These are phyloP conservation scores for Dictyostelium firmibasis DNA, from an alignment of 78 protist species.

Conservation along the genomic window DNA sequence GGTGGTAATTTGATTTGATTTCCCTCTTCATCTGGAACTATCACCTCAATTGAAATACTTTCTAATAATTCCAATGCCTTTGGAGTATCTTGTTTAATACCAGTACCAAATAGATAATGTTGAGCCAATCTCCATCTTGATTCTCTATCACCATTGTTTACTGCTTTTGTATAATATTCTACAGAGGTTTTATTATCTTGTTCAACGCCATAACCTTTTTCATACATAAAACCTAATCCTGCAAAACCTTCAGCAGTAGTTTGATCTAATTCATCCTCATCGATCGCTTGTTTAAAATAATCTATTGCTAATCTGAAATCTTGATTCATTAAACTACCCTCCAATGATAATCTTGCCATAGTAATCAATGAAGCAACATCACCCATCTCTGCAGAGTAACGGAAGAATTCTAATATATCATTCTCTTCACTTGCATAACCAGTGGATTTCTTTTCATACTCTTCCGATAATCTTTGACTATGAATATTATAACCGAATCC, in stretches of 20 bases:
- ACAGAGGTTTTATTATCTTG: constrained; percentile 81
- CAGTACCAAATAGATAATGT: constrained; percentile 66
- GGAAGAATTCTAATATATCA: constrained; percentile 79
- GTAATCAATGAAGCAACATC: constrained; percentile 58
- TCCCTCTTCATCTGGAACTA: constrained; percentile 62
- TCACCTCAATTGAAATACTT: neutral
- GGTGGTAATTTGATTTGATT: constrained; percentile 8
- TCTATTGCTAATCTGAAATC: constrained; percentile 59
- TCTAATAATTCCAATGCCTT: constrained; percentile 44
- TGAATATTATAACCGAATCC: constrained; percentile 66
- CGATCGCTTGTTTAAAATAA: constrained; percentile 69
- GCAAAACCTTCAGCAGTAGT: constrained; percentile 60
- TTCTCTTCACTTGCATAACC: constrained; percentile 3
- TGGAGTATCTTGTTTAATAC: constrained; percentile 6
- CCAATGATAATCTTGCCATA: constrained; percentile 82
- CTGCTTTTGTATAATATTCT: constrained; percentile 48
- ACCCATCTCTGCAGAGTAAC: constrained; percentile 83
- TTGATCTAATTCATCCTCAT: neutral
- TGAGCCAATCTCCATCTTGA: constrained; percentile 43
- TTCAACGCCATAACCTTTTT: constrained; percentile 76
- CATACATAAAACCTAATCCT: constrained; percentile 82
- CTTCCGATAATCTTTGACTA: neutral
- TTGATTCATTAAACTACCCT: constrained; percentile 77
- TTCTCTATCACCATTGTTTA: constrained; percentile 40
- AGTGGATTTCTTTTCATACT: neutral